Conservation (phyloP, 2,329 filamentous ascomycete species). For the Plenodomus biglobosus region DNA sequence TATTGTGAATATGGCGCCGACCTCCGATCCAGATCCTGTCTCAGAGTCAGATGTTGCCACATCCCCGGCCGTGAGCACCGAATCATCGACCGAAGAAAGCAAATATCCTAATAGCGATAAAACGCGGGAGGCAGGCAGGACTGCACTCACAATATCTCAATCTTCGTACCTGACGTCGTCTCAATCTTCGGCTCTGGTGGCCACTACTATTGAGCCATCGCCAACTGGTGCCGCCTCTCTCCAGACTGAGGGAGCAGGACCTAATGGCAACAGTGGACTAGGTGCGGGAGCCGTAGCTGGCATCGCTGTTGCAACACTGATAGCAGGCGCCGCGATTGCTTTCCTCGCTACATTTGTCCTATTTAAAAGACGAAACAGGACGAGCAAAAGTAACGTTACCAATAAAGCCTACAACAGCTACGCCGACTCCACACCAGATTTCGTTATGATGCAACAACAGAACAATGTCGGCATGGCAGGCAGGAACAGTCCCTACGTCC, state of each 20-base stretch:
- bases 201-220: neutral
- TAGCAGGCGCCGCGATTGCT: slow-evolving; percentile 34
- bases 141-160: no score
- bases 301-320: slow-evolving; percentile 24
- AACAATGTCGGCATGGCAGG: slow-evolving; percentile 10
- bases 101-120: no score
- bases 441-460: slow-evolving; percentile 28
- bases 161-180: no score
- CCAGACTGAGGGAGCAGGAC: neutral
- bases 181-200: neutral
- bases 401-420: slow-evolving; percentile 15
- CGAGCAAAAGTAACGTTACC: slow-evolving; percentile 5
- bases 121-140: no score
- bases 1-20: no score
- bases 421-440: slow-evolving; percentile 26
- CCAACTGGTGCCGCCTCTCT: neutral
- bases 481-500: slow-evolving; percentile 27
- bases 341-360: slow-evolving; percentile 32
- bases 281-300: slow-evolving; percentile 23
- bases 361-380: slow-evolving; percentile 29
- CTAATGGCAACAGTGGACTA: slow-evolving; percentile 2
- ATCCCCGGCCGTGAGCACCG: no score
- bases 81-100: no score
- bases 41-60: no score
- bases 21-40: no score